These are phyloP conservation scores for Teratosphaeria nubilosa DNA, from an alignment of 2,329 filamentous ascomycete genomes.

Conservation along the genomic window DNA sequence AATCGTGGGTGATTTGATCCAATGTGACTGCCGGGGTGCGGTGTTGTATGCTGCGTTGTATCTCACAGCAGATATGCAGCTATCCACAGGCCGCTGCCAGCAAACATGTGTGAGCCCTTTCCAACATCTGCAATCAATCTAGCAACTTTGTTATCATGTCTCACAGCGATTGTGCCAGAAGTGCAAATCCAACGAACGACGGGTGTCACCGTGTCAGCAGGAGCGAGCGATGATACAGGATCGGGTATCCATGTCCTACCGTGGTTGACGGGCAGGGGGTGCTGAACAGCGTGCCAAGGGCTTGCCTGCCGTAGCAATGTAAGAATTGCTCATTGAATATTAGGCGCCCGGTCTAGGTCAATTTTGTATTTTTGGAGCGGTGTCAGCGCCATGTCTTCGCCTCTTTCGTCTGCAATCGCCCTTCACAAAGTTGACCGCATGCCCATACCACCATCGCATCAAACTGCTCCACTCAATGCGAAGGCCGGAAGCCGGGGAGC, in stretches of 20 bases:
- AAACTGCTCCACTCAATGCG: neutral
- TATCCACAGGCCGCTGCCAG: neutral
- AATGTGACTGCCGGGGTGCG: neutral
- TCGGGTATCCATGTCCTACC: neutral
- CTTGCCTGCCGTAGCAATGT: neutral
- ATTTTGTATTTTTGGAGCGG: too few species aligned
- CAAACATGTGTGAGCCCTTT: neutral
- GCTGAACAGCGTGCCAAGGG: neutral
- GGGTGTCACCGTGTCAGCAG: neutral
- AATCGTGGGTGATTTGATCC: neutral
- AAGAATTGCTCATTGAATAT: neutral
- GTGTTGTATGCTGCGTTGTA: neutral
- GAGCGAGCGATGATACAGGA: neutral
- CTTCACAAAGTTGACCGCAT: too few species aligned
- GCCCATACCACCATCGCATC: too few species aligned
- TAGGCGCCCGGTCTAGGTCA: too few species aligned
- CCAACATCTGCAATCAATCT: neutral
- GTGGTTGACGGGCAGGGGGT: neutral
- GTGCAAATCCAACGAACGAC: neutral
- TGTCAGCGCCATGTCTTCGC: too few species aligned
- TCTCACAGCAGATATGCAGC: neutral
- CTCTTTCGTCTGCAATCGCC: too few species aligned
- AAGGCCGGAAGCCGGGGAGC: too few species aligned
- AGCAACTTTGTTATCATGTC: neutral
- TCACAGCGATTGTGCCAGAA: neutral